A percentile compares a stretch with the other conserved stretches of the same genome.
Conservation (phyloP, 1,284 basidiomycete genomes). For the Pholiota adiposa region DNA sequence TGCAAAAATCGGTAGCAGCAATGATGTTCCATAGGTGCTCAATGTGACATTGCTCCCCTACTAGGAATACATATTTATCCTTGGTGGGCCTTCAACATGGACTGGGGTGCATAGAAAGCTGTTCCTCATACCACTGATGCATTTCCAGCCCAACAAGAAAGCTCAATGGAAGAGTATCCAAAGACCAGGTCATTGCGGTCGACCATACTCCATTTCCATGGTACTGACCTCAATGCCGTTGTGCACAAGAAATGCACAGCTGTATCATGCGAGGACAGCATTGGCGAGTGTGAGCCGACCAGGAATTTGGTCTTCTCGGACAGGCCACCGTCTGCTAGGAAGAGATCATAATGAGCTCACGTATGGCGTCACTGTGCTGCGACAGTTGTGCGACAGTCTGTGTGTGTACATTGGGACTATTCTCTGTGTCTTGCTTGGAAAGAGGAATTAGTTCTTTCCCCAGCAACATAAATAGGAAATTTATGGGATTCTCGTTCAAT, state of each 20-base stretch:
- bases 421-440: neutral
- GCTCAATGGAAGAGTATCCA: no score
- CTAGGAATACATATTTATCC: no score
- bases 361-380: neutral
- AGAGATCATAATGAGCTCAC: neutral
- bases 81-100: neutral
- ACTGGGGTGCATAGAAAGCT: neutral
- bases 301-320: neutral
- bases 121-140: neutral
- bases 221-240: slow-evolving; percentile 17
- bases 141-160: no score
- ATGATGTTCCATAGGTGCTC: no score
- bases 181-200: slow-evolving; percentile 6
- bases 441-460: neutral
- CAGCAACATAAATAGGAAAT: no score
- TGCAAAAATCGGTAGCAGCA: no score
- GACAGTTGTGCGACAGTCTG: neutral
- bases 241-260: neutral
- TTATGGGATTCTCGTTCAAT: no score
- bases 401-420: neutral
- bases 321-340: neutral
- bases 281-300: slow-evolving; percentile 10
- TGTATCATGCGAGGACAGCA: slow-evolving; percentile 12
- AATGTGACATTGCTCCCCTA: no score
- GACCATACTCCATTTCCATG: slow-evolving; percentile 25